Evolutionary conservation across 768 basidiomycete species (phyloP).

Genomic region (Amanita inopinata): DNA sequence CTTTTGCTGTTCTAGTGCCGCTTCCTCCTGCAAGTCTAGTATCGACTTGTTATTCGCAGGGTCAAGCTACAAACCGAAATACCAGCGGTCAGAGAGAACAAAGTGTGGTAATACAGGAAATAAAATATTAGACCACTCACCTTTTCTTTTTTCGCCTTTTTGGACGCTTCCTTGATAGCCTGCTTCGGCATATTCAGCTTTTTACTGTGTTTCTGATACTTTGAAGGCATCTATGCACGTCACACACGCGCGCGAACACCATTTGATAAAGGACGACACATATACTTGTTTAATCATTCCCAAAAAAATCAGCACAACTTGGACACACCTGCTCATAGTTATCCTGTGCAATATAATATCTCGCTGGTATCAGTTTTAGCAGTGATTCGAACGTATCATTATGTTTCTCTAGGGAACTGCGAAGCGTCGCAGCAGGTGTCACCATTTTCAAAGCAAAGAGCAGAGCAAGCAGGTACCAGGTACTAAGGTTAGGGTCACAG

Average conservation of each 20-base stretch:
- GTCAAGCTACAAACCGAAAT: constrained; percentile 54
- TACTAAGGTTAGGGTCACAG: neutral
- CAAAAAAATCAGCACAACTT: too few species aligned
- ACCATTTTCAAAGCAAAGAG: too few species aligned
- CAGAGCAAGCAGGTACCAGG: neutral
- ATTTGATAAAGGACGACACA: too few species aligned
- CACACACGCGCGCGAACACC: too few species aligned
- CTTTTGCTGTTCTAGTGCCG: constrained; percentile 18
- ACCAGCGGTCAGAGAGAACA: constrained; percentile 8
- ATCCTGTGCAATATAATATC: constrained; percentile 74
- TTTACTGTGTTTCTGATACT: neutral
- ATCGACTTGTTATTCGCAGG: constrained; percentile 77
- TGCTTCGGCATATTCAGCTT: constrained; percentile 52
- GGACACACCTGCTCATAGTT: constrained; percentile 60
- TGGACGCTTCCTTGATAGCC: constrained; percentile 78
- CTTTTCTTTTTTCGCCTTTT: constrained; percentile 83
- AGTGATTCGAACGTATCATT: constrained; percentile 82
- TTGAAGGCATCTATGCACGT: neutral
- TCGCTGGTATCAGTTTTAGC: constrained; percentile 78
- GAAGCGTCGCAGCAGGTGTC: constrained; percentile 38
- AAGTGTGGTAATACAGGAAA: constrained; percentile 3
- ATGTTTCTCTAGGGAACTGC: constrained; percentile 66
- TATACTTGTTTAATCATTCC: too few species aligned
- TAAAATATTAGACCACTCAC: constrained; percentile 26
- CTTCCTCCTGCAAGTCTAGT: constrained; percentile 64